phyloP scores from a whole-genome alignment of 306 rosid genomes.

The Trifolium fragiferum region DNA sequence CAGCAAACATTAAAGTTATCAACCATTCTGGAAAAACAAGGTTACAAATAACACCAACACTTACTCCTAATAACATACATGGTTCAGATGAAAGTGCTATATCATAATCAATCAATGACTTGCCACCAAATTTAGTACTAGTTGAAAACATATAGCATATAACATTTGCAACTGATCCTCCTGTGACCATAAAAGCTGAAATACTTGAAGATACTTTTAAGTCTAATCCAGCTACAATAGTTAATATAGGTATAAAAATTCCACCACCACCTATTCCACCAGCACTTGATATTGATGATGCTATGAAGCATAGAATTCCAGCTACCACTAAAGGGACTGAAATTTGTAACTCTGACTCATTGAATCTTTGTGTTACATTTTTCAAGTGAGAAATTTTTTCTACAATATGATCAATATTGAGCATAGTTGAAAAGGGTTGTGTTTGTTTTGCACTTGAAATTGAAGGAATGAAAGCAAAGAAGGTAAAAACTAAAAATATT shows the following conservation, averaged over 20 bases:
- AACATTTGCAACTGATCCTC: slow-evolving; percentile 87
- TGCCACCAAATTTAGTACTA: slow-evolving; percentile 55
- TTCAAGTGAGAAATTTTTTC: slow-evolving; percentile 45
- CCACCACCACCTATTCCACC: slow-evolving; percentile 96
- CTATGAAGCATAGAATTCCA: slow-evolving; percentile 66
- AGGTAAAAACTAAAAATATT: slow-evolving; percentile 46
- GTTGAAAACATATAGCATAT: slow-evolving; percentile 52
- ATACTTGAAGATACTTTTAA: slow-evolving; percentile 80
- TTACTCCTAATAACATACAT: slow-evolving; percentile 83
- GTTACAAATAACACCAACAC: slow-evolving; percentile 87
- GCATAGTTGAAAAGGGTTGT: slow-evolving; percentile 48
- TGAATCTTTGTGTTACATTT: slow-evolving; percentile 24
- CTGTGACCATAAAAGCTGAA: slow-evolving; percentile 96
- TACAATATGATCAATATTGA: slow-evolving; percentile 37
- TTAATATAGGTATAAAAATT: slow-evolving; percentile 75
- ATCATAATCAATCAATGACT: slow-evolving; percentile 71
- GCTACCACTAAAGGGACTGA: slow-evolving; percentile 54
- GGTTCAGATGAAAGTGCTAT: slow-evolving; percentile 85
- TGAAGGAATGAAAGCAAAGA: slow-evolving; percentile 42
- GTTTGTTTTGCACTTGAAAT: slow-evolving; percentile 58
- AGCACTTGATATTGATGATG: slow-evolving; percentile 82
- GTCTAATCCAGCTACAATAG: slow-evolving; percentile 74
- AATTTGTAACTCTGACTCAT: slow-evolving; percentile 43
- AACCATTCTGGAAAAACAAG: slow-evolving; percentile 90
- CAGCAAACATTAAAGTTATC: slow-evolving; percentile 66